Base-by-base conservation (phyloP, 768 basidiomycete species). In the Dioszegia aurantiaca region DNA sequence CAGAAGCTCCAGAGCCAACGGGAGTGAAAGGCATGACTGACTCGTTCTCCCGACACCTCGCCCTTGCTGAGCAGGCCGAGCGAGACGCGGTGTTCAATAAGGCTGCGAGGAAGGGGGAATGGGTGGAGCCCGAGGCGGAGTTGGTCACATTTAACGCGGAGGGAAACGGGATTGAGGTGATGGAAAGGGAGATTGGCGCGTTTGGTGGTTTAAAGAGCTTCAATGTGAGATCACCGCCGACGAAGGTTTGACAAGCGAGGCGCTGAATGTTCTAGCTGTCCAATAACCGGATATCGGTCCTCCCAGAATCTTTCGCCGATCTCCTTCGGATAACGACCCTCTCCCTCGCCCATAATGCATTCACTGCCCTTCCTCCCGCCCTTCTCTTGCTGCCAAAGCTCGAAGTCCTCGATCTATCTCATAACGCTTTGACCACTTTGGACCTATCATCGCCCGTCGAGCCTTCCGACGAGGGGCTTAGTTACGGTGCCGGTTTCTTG, bases 131-230 rank as follows among this genome's bases (percentile, higher is more conserved):
- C 24, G 73, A 69, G 41, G 51, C 51, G 51, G 75, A 76, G 45
- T 30, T 76, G 40, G 58, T 55, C 1, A 27, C 43, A 16, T 66
- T 73, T 31, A 63, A 59, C 42, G 69, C 66, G 10, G 60, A 58
- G 4, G 60, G 64, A 6, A 73, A 72, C 60, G 40, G 24, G 33
- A 36, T 76, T 16, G 53, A 43, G 16, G 46, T 49, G 30, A 24
- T 76, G 3, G 75, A 76, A 16, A 54, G 48, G 46, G 70, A 74
- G 42, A 66, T 76, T 56, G 75, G 73, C 3, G 58, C 63, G 48
- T 70, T 76, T 59, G 75, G 70, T 2, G 69, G 67, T 17, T 46
- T 76, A 39, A 66, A 64, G 53, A 56, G 46, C 24, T 41, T 76
- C 23, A 70, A 73, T 58, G 72, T 76, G 57, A 62, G 72, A 63